These are phyloP conservation scores for Hyaloraphidium curvatum DNA, from an alignment of 192 early-diverging fungal genomes.

Conservation along the genomic window DNA sequence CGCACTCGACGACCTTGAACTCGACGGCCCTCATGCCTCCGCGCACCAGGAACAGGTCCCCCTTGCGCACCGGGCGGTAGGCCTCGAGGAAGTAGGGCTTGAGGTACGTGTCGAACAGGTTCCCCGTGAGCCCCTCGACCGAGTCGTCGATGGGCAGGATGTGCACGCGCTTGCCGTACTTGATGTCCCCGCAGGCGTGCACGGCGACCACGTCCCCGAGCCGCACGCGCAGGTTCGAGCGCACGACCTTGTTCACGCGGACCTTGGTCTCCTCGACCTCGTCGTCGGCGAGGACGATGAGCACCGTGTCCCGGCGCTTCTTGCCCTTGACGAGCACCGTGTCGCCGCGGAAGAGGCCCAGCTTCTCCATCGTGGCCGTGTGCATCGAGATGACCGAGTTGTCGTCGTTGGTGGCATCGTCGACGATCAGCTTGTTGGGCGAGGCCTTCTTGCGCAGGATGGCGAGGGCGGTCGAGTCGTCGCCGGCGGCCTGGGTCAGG, in stretches of 20 bases:
- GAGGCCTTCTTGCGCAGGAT: constrained; percentile 88
- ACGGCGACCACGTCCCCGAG: constrained; percentile 92
- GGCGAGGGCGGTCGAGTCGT: constrained; percentile 58
- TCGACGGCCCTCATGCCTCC: constrained; percentile 96
- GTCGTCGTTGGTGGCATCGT: constrained; percentile 91
- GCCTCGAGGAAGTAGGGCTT: constrained; percentile 98
- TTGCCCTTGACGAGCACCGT: constrained; percentile 93
- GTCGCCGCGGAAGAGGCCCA: constrained; percentile 89
- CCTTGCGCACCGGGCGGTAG: constrained; percentile 88
- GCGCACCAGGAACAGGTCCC: constrained; percentile 82
- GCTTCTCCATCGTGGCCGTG: constrained; percentile 77
- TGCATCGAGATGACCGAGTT: constrained; percentile 85
- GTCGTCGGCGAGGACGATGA: constrained; percentile 86
- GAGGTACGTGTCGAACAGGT: constrained; percentile 91
- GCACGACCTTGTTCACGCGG: constrained; percentile 85
- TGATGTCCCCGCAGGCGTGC: constrained; percentile 89
- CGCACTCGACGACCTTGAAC: constrained; percentile 94
- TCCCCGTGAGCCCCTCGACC: constrained; percentile 90
- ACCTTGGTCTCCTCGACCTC: constrained; percentile 81
- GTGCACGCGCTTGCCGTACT: constrained; percentile 91
- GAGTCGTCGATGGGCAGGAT: constrained; percentile 96
- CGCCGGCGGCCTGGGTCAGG: constrained; percentile 39
- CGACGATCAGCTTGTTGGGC: constrained; percentile 98
- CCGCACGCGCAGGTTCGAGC: constrained; percentile 83
- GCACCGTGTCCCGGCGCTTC: constrained; percentile 89